Base-by-base conservation (phyloP, 1,139 yeast species). In the Scheffersomyces lignicola region DNA sequence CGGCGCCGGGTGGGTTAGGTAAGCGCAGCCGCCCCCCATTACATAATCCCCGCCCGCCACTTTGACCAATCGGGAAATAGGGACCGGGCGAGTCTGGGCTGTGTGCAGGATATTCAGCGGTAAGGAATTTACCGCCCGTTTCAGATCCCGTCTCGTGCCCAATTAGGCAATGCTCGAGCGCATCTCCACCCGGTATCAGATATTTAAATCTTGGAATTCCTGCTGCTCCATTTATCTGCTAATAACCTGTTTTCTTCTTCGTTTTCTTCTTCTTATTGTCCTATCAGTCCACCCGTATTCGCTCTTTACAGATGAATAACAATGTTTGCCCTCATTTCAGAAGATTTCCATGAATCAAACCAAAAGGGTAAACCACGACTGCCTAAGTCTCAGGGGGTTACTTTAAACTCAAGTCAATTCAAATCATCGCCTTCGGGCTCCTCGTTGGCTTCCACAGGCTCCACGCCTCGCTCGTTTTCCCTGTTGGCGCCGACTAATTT, bases 291-390 rank as follows among this genome's bases (percentile, higher is more conserved):
- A 15, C n/a, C 15, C 39, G 47, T 42, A 48, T 44, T 45, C 22
- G 40, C 11, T 2, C 7, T 4, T 24, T 15, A 28, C 24, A 25
- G 33, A 38, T 38, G 41, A 38, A 36, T 36, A 33, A 17, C 14
- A 25, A 47, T 50, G 39, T 49, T 45, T 38, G 38, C 53, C 39
- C 40, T 27, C 41, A 38, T 14, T 44, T 52, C 55, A 58, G 70
- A 64, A 61, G 69, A 62, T 38, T 38, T 27, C 56, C 65, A 61
- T 58, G 65, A 64, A 42, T 53, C 65, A 34, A 48, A 47, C 28
- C 37, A 42, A 30, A 60, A 60, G 45, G 63, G 65, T 35, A 62
- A 64, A 54, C 71, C 69, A 38, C 70, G 69, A 64, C 70, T 63
- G 70, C 65, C 60, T 26, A 43, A 54, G 70, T 65, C 70, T 62